Evolutionary conservation across 352 stramenopile species (phyloP).

Genomic region (Pythium brachiatum): DNA sequence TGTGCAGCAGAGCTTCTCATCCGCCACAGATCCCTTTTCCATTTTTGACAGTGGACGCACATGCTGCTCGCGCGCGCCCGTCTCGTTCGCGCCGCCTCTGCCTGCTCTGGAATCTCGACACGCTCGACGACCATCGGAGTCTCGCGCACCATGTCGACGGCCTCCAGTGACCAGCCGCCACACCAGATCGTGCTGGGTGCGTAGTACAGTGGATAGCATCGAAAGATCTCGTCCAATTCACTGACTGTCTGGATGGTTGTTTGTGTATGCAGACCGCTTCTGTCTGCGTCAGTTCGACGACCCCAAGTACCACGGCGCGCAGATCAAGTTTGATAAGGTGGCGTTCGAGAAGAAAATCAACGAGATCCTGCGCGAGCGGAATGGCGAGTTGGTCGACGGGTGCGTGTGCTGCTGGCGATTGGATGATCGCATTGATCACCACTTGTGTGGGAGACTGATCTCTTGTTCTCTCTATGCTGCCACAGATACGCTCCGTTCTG

Average conservation of each 20-base stretch:
- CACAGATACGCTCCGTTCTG: constrained; percentile 97
- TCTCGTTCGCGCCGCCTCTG: constrained; percentile 2
- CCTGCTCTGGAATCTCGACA: background rate
- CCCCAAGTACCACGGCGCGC: constrained; percentile 66
- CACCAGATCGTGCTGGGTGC: constrained; percentile 58
- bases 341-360: constrained; percentile 85
- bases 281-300: constrained; percentile 85
- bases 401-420: constrained; percentile 12
- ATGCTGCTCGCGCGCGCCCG: constrained; percentile 17
- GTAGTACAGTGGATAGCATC: background rate
- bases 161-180: constrained; percentile 20
- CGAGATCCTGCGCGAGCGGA: constrained; percentile 64
- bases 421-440: background rate
- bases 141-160: constrained; percentile 7
- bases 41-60: constrained; percentile 5
- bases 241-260: background rate
- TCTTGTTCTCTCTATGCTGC: background rate
- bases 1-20: background rate
- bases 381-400: constrained; percentile 71
- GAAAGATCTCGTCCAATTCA: background rate
- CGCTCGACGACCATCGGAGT: background rate
- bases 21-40: constrained; percentile 5
- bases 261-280: constrained; percentile 53
- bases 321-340: constrained; percentile 67
- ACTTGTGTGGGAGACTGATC: background rate